Percentiles rank a stretch among this genome's conserved stretches.
Conservation (phyloP, 1,284 basidiomycete genomes). For the Hemileia vastatrix region DNA sequence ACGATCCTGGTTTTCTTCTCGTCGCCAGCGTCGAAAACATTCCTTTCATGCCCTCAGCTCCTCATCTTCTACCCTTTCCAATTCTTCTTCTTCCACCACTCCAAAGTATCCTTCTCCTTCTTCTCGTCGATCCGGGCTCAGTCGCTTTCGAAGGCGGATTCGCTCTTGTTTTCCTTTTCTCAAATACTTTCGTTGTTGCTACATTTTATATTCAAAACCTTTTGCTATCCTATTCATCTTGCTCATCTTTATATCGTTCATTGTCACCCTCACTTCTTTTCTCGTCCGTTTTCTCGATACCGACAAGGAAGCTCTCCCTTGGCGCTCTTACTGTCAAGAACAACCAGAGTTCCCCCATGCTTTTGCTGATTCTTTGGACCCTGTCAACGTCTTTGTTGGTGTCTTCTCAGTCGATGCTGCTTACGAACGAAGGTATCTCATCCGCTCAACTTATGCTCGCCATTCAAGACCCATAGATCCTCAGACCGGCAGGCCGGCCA, state of each 20-base stretch:
- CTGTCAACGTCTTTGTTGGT: conserved; percentile 78
- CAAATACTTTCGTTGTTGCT: conserved; percentile 20
- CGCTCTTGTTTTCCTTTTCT: conserved; percentile 14
- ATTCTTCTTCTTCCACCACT: conserved; percentile 13
- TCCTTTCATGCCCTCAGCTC: conserved; percentile 19
- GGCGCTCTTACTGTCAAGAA: conserved; percentile 71
- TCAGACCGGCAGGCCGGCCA: conserved; percentile 46
- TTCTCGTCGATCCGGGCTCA: conserved; percentile 3
- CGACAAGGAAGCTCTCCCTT: conserved; percentile 86
- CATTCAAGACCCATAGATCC: conserved; percentile 50
- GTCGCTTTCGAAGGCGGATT: neutral
- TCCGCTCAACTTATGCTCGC: conserved; percentile 78
- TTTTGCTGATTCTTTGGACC: conserved; percentile 59
- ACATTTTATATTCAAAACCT: conserved; percentile 54
- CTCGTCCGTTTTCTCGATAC: conserved; percentile 88
- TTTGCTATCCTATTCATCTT: conserved; percentile 51
- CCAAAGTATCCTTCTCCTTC: conserved; percentile 10
- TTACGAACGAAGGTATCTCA: conserved; percentile 74
- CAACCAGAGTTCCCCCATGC: conserved; percentile 46
- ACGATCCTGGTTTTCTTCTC: conserved; percentile 12
- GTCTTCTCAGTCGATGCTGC: conserved; percentile 82
- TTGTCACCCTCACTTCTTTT: conserved; percentile 51
- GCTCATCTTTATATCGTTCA: conserved; percentile 58
- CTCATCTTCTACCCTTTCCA: too few species aligned
- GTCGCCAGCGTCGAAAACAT: conserved; percentile 17